Evolutionary conservation across 495 filamentous ascomycete genomes (phyloP), one percentile per base, ranked within the genome.

Genomic region (Annulohypoxylon stygium): DNA sequence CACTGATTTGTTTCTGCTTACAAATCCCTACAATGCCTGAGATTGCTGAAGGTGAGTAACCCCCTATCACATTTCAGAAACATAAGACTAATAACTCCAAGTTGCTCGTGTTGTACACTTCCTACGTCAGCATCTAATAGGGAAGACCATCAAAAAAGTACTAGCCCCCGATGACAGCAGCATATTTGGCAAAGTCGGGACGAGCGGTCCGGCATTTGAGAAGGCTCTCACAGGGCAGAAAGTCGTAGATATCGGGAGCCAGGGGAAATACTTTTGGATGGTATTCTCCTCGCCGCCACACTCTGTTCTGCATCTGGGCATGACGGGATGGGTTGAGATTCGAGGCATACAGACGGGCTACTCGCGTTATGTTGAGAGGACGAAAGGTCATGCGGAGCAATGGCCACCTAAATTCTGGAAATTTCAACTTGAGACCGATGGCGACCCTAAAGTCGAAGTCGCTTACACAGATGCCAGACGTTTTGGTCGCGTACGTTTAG

Each of bases 371-470:
- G 94, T 97, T 83, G 90, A 92, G 58, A 84, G 88, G 69, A 84
- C 87, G 74, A 87, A 91, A 75, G 76, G 80, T 2, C 89, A 92
- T 41, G 70, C 79, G 14, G 79, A 83, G 37, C 84, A 87, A 57
- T 99, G 96, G 96, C 96, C 96, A 14, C 96, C 96, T 0, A 93
- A 91, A 78, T 95, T 87, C 79, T 92, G 90, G 88, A 99, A 98
- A 74, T 97, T 98, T 73, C 78, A 91, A 11, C 80, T 97, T 6
- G 85, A 90, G 64, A 91, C 92, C 14, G 84, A 87, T 30, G 85
- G 86, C 14, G 59, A 83, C 4, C 75, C 80, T 1, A 82, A 86
- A 10, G 88, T 88, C 47, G 89, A 95, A 80, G 89, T 92, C 12
- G 95, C 94, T 0, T 98, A 96, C 81, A 90, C 94, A 1, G 96